Evolutionary conservation across 148 eudicot species (phyloP).

Genomic region (Arbutus unedo): DNA sequence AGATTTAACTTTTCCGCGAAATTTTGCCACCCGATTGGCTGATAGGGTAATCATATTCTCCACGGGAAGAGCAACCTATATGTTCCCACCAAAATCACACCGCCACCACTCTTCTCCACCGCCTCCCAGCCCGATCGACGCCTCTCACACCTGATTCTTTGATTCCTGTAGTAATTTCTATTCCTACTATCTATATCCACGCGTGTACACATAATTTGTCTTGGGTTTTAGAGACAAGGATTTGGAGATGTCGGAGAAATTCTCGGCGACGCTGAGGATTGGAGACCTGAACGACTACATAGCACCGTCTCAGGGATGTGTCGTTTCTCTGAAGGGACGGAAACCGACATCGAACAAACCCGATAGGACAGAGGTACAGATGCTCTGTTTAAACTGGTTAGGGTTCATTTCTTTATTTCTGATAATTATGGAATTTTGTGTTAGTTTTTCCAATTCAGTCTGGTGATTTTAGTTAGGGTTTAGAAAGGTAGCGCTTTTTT

Average conservation of each 20-base stretch:
- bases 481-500: not conserved
- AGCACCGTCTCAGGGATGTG: conserved; percentile 87
- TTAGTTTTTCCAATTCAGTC: not conserved
- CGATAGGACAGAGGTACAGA: conserved; percentile 29
- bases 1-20: not conserved
- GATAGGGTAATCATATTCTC: not conserved
- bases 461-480: conserved; percentile 9
- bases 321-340: conserved; percentile 53
- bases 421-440: not conserved
- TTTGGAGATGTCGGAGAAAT: conserved; percentile 59
- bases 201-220: not conserved
- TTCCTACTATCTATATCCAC: not conserved
- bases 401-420: not conserved
- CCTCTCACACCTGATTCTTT: not conserved
- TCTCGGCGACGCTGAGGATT: conserved; percentile 70
- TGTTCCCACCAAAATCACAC: not conserved
- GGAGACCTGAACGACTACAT: conserved; percentile 87
- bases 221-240: not conserved
- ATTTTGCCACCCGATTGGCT: not conserved
- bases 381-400: not conserved
- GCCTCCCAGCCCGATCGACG: not conserved
- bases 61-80: not conserved
- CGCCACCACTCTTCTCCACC: not conserved
- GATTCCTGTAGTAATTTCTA: not conserved
- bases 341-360: conserved; percentile 22